Conservation (phyloP, 2,329 filamentous ascomycete species). For the Colletotrichum sp. region DNA sequence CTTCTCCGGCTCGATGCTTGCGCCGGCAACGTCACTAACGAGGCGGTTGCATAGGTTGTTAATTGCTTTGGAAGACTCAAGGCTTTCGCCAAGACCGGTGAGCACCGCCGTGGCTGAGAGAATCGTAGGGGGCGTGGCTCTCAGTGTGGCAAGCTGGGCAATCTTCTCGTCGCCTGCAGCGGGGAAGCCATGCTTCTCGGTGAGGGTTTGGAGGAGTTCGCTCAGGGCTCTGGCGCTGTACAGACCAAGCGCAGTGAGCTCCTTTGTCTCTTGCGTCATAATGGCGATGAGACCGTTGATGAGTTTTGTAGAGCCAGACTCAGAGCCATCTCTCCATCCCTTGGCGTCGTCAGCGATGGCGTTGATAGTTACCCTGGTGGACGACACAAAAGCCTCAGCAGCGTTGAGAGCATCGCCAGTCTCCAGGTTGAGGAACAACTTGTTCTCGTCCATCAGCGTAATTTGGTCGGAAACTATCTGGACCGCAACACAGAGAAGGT, state of each 20-base stretch:
- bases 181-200: constrained; percentile 52
- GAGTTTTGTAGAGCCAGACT: constrained; percentile 38
- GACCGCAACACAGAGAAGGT: constrained; percentile 54
- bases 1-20: constrained; percentile 46
- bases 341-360: constrained; percentile 34
- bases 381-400: constrained; percentile 48
- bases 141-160: constrained; percentile 49
- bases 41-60: constrained; percentile 64
- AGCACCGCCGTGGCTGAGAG: constrained; percentile 57
- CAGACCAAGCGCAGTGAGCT: constrained; percentile 47
- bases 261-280: constrained; percentile 47
- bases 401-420: constrained; percentile 39
- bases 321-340: constrained; percentile 42
- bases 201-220: constrained; percentile 52
- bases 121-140: constrained; percentile 48
- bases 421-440: constrained; percentile 50
- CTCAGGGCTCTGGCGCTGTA: constrained; percentile 60
- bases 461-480: constrained; percentile 62
- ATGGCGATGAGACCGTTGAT: constrained; percentile 47
- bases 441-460: constrained; percentile 45
- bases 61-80: constrained; percentile 52
- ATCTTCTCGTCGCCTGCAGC: constrained; percentile 53
- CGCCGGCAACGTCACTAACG: constrained; percentile 63
- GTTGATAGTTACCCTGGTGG: constrained; percentile 42
- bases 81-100: constrained; percentile 54